phyloP scores from a whole-genome alignment of 148 eudicot species.

The Fagopyrum esculentum region DNA sequence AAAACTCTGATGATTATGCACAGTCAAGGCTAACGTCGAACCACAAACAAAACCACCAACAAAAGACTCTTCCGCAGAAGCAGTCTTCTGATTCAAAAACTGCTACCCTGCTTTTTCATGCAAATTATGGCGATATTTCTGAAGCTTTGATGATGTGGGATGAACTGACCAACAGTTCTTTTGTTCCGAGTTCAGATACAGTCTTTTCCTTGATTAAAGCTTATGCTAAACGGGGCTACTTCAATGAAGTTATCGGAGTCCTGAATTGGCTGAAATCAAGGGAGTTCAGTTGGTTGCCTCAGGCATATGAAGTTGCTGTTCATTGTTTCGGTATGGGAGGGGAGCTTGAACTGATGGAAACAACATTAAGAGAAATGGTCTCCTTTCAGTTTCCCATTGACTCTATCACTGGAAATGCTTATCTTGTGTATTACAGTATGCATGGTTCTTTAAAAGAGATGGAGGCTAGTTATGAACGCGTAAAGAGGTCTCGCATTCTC shows the following conservation, averaged over 20 bases:
- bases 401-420: conserved; percentile 66
- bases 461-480: conserved; percentile 59
- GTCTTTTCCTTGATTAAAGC: conserved; percentile 42
- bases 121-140: conserved; percentile 31
- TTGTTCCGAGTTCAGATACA: conserved; percentile 28
- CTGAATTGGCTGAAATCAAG: conserved; percentile 40
- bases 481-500: conserved; percentile 59
- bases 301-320: conserved; percentile 36
- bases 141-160: conserved; percentile 58
- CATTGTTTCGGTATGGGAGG: conserved; percentile 67
- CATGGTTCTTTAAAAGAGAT: conserved; percentile 54
- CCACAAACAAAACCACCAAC: not conserved
- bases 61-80: not conserved
- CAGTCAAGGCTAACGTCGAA: not conserved
- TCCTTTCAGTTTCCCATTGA: conserved; percentile 53
- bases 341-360: conserved; percentile 60
- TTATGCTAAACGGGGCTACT: conserved; percentile 35
- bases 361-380: conserved; percentile 51
- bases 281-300: conserved; percentile 35
- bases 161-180: conserved; percentile 46
- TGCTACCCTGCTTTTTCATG: conserved; percentile 36
- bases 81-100: not conserved
- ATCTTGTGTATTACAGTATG: conserved; percentile 49
- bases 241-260: conserved; percentile 35
- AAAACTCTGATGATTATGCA: not conserved